Conservation (phyloP, 23 red algal genomes). For the Gracilaria gracilis region DNA sequence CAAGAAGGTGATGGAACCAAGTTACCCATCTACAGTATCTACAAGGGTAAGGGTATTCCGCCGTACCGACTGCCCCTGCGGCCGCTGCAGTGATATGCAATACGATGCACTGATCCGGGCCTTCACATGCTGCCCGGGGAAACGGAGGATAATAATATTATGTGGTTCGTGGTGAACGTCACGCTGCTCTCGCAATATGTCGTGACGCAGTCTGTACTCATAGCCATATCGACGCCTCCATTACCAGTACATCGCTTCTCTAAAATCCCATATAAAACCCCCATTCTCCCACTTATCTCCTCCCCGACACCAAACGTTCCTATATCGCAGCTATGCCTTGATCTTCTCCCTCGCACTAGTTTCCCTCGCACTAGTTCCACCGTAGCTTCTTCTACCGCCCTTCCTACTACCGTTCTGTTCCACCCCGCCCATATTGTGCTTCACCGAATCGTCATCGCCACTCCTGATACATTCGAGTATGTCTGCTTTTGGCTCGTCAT, state of each 20-base stretch:
- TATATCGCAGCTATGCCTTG: background rate
- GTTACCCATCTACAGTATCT: background rate
- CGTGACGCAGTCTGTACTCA: background rate
- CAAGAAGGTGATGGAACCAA: background rate
- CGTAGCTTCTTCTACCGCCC: background rate
- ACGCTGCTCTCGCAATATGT: constrained; percentile 4
- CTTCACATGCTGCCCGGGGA: background rate
- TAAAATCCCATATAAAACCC: constrained; percentile 27
- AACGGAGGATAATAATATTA: background rate
- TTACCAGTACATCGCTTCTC: background rate
- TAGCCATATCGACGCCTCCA: background rate
- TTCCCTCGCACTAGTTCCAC: background rate
- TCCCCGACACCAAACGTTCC: background rate
- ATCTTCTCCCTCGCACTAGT: constrained; percentile 6
- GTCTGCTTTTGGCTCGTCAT: background rate
- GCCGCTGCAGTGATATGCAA: background rate
- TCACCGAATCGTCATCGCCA: background rate
- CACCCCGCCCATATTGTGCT: background rate
- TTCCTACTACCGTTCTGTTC: background rate
- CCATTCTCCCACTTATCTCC: background rate
- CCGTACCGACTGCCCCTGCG: background rate
- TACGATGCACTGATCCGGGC: constrained; percentile 1
- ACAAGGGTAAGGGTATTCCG: background rate
- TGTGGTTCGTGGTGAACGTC: constrained; percentile 25
- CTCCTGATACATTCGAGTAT: background rate